A percentile compares a stretch with the other conserved stretches of the same genome.
These are phyloP conservation scores for Stagonosporopsis chrysanthemi DNA, from an alignment of 2,329 filamentous ascomycete species.

Conservation along the genomic window DNA sequence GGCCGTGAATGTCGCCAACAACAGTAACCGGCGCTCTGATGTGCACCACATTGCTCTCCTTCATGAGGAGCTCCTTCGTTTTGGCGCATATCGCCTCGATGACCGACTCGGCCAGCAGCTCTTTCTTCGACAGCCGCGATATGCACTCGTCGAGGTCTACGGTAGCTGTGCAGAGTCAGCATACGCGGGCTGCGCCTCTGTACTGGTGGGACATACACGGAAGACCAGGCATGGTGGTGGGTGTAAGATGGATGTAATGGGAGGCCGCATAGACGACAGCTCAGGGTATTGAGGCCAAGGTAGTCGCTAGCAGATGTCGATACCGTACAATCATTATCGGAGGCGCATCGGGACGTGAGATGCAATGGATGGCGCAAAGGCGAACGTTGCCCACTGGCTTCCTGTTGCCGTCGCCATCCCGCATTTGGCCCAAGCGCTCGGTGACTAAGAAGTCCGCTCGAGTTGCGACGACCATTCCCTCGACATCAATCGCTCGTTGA, in stretches of 20 bases:
- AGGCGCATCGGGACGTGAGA: slow-evolving; percentile 38
- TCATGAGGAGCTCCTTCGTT: slow-evolving; percentile 98
- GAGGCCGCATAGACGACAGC: slow-evolving; percentile 39
- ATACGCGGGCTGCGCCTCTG: slow-evolving; percentile 9
- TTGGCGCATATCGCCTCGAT: slow-evolving; percentile 99
- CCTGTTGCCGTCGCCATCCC: slow-evolving; percentile 14
- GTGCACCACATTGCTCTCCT: slow-evolving; percentile 99
- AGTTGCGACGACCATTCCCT: slow-evolving; percentile 8
- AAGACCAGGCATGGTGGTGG: slow-evolving; percentile 58
- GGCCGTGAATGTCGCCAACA: slow-evolving; percentile 97
- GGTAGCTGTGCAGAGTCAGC: slow-evolving; percentile 68
- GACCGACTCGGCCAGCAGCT: slow-evolving; percentile 94
- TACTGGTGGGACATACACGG: slow-evolving; percentile 52
- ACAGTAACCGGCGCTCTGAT: slow-evolving; percentile 95
- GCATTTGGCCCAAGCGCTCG: slow-evolving; percentile 27
- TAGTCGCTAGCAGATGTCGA: slow-evolving; percentile 48
- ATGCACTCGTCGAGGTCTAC: slow-evolving; percentile 99
- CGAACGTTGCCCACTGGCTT: slow-evolving; percentile 24
- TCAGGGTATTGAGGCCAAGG: slow-evolving; percentile 47
- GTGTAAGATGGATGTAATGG: slow-evolving; percentile 24
- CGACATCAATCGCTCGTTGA: neutral
- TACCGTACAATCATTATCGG: slow-evolving; percentile 52
- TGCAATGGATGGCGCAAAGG: slow-evolving; percentile 28
- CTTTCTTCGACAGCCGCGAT: slow-evolving; percentile 93
- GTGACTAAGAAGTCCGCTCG: slow-evolving; percentile 18